A percentile compares a stretch with the other conserved stretches of the same genome.
These are phyloP conservation scores for Euphorbia tirucalli DNA, from an alignment of 345 rosid species.

Conservation along the genomic window DNA sequence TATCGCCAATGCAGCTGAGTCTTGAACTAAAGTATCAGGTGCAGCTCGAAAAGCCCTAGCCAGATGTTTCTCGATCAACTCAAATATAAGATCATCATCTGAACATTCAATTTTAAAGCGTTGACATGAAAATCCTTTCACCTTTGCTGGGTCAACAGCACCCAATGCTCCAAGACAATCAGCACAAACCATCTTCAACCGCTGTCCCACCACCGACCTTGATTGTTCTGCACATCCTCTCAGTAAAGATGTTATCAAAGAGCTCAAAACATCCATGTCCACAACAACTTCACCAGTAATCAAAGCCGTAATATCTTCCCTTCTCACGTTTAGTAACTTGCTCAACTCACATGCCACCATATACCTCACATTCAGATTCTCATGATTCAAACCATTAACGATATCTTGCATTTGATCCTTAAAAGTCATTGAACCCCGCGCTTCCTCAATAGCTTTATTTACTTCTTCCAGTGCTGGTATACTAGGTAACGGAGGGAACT, in stretches of 20 bases:
- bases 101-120: constrained; percentile 97
- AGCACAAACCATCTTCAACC: constrained; percentile 84
- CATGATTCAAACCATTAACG: constrained; percentile 80
- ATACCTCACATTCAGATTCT: constrained; percentile 94
- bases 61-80: constrained; percentile 85
- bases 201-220: constrained; percentile 83
- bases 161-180: constrained; percentile 95
- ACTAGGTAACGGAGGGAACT: constrained; percentile 88
- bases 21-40: constrained; percentile 86
- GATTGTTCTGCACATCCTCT: constrained; percentile 99
- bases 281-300: constrained; percentile 69
- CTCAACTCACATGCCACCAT: constrained; percentile 93
- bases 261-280: constrained; percentile 81
- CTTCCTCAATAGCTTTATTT: constrained; percentile 87
- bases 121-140: constrained; percentile 60
- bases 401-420: constrained; percentile 81
- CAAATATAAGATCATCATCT: constrained; percentile 97
- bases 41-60: constrained; percentile 99
- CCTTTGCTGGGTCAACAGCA: constrained; percentile 98
- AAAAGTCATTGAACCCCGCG: constrained; percentile 79
- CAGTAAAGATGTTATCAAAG: constrained; percentile 75
- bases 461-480: constrained; percentile 70
- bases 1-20: constrained; percentile 97
- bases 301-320: constrained; percentile 70
- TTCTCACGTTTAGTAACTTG: constrained; percentile 68